These are phyloP conservation scores for Scedosporium dehoogii DNA, from an alignment of 2,329 filamentous ascomycete genomes.

Conservation along the genomic window DNA sequence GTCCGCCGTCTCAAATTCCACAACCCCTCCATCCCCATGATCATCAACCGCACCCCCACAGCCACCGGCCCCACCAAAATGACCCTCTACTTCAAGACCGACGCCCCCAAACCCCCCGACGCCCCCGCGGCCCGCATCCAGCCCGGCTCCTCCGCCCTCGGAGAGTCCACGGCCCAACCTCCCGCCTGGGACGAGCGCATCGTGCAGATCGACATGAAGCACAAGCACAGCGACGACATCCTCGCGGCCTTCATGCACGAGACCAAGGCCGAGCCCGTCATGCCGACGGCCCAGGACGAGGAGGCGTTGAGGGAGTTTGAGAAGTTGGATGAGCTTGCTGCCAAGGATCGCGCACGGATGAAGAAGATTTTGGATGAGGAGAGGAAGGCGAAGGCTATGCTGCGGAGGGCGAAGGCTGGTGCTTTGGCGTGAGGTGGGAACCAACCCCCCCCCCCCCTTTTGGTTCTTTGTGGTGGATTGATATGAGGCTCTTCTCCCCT, in stretches of 20 bases:
- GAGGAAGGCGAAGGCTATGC: conserved; percentile 49
- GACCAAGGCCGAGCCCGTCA: conserved; percentile 49
- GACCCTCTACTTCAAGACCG: conserved; percentile 50
- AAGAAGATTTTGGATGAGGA: conserved; percentile 43
- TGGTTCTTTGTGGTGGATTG: background rate
- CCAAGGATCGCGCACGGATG: conserved; percentile 44
- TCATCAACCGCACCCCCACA: conserved; percentile 58
- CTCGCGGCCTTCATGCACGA: conserved; percentile 50
- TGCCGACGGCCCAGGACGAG: conserved; percentile 49
- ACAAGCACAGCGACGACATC: conserved; percentile 51
- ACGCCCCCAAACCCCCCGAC: conserved; percentile 16
- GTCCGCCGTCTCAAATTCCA: conserved; percentile 87
- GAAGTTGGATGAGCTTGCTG: conserved; percentile 39
- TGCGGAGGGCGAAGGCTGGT: conserved; percentile 29
- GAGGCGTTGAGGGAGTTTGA: conserved; percentile 46
- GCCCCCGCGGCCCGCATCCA: conserved; percentile 23
- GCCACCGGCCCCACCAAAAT: conserved; percentile 50
- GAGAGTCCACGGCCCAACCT: conserved; percentile 36
- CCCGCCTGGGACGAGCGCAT: conserved; percentile 38
- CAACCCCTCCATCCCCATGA: conserved; percentile 79
- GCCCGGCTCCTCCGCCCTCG: conserved; percentile 35
- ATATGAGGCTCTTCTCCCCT: background rate
- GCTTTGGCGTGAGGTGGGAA: conserved; percentile 11
- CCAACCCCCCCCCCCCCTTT: background rate
- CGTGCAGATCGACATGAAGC: conserved; percentile 53